Evolutionary conservation across 768 basidiomycete species (phyloP).

Genomic region (Mycena rosella): DNA sequence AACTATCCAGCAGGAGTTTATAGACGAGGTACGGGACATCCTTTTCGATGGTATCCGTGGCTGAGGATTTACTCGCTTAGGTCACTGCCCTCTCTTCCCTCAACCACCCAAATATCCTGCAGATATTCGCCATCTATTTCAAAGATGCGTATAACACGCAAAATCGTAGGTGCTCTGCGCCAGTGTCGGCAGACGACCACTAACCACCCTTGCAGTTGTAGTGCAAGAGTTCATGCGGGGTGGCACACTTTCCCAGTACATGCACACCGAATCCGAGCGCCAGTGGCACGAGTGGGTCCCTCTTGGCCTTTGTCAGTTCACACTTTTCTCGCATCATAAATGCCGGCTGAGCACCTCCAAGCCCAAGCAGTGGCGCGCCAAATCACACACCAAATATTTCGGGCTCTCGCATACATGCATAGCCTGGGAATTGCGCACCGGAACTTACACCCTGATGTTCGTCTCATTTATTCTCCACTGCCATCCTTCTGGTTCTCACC

Average conservation of each 20-base stretch:
- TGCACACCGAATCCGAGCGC: not conserved
- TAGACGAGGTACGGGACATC: not conserved
- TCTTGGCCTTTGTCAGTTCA: not conserved
- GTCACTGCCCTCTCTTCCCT: not conserved
- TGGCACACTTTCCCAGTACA: not conserved
- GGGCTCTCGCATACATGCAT: conserved; percentile 16
- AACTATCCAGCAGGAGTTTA: not conserved
- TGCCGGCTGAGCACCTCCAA: not conserved
- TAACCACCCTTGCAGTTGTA: not conserved
- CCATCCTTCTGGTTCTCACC: not conserved
- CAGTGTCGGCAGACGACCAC: too few relatives aligned
- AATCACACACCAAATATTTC: conserved; percentile 8
- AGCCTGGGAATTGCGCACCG: conserved; percentile 2
- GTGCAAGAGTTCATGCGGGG: not conserved
- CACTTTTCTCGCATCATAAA: not conserved
- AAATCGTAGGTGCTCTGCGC: not conserved
- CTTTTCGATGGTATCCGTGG: not conserved
- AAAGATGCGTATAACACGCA: not conserved
- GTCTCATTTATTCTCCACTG: not conserved
- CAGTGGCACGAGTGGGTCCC: not conserved
- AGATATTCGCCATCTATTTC: not conserved
- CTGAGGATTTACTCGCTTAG: not conserved
- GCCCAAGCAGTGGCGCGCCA: not conserved
- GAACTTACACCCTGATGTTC: conserved; percentile 5
- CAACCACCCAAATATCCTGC: not conserved